Evolutionary conservation across 2,329 filamentous ascomycete species (phyloP).

Genomic region (Colletotrichum plurivorum): DNA sequence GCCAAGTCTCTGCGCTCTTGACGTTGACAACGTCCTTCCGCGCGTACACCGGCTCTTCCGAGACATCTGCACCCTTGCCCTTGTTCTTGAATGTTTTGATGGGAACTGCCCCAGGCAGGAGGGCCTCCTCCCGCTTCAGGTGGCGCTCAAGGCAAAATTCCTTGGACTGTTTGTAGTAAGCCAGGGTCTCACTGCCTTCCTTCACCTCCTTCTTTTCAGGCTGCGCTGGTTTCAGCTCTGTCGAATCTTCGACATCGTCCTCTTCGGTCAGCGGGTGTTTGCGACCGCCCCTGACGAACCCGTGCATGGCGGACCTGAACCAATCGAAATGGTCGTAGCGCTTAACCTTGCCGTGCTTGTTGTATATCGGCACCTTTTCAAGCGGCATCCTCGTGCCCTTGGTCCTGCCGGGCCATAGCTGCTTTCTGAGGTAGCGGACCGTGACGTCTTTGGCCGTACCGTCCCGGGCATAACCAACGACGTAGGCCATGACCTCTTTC

Average conservation of each 20-base stretch:
- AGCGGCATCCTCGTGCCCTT: conserved; percentile 85
- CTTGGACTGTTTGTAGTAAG: conserved; percentile 88
- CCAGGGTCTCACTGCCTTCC: conserved; percentile 84
- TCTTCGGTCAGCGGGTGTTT: conserved; percentile 73
- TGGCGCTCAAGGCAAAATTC: conserved; percentile 91
- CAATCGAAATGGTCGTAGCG: conserved; percentile 86
- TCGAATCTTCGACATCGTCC: conserved; percentile 85
- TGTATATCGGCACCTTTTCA: conserved; percentile 86
- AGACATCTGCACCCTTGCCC: conserved; percentile 80
- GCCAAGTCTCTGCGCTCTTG: conserved; percentile 96
- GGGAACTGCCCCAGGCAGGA: conserved; percentile 76
- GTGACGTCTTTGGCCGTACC: conserved; percentile 96
- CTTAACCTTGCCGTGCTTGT: conserved; percentile 82
- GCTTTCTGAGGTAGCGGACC: conserved; percentile 87
- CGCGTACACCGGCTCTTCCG: conserved; percentile 84
- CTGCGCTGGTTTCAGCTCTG: conserved; percentile 80
- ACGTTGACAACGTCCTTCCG: conserved; percentile 86
- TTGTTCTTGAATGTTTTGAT: conserved; percentile 82
- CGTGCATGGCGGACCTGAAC: conserved; percentile 85
- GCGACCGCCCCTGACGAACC: conserved; percentile 71
- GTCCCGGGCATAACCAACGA: conserved; percentile 85
- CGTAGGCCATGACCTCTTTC: conserved; percentile 91
- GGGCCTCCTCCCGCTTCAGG: conserved; percentile 90
- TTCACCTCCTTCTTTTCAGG: conserved; percentile 80
- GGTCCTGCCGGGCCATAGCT: conserved; percentile 87